Percentiles rank a stretch among this genome's conserved stretches.
Evolutionary conservation across 169 alveolate genomes (phyloP).

Genomic region (Eimeria tenella): DNA sequence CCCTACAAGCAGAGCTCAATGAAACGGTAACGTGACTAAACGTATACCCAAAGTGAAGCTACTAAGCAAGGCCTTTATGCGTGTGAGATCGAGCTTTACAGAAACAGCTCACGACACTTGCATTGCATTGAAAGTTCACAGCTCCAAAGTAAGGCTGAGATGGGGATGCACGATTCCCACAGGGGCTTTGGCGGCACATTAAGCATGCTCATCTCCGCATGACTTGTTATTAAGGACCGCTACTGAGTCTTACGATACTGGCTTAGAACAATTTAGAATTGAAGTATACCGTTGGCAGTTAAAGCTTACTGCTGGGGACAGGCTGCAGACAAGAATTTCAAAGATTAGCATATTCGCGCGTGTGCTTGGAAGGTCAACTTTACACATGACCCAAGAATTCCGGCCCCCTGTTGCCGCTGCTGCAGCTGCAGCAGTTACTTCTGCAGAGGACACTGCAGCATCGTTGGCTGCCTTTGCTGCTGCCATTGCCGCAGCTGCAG

Average conservation of each 20-base stretch:
- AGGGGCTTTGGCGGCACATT: too few species aligned
- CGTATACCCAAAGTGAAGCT: too few species aligned
- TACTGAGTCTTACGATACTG: too few species aligned
- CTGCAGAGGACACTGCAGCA: conserved; percentile 40
- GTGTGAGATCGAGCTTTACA: not conserved
- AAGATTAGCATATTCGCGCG: not conserved
- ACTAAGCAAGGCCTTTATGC: too few species aligned
- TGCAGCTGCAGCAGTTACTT: conserved; percentile 58
- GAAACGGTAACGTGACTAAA: too few species aligned
- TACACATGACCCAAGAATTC: conserved; percentile 34
- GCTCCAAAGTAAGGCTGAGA: too few species aligned
- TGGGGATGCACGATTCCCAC: too few species aligned
- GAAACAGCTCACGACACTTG: not conserved
- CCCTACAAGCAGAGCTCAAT: not conserved
- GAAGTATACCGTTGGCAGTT: too few species aligned
- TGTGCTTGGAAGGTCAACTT: not conserved
- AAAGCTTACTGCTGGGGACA: conserved; percentile 11
- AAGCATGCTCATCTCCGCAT: too few species aligned
- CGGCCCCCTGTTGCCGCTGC: conserved; percentile 66
- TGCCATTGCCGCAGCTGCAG: conserved; percentile 66
- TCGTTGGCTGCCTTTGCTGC: conserved; percentile 60
- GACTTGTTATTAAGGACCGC: too few species aligned
- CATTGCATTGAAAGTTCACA: not conserved
- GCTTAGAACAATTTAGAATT: too few species aligned
- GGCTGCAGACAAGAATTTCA: conserved; percentile 43